Evolutionary conservation across 805 yeast species (phyloP), one percentile per base, ranked within the genome.

Genomic region (Lipomyces yamanashiensis): DNA sequence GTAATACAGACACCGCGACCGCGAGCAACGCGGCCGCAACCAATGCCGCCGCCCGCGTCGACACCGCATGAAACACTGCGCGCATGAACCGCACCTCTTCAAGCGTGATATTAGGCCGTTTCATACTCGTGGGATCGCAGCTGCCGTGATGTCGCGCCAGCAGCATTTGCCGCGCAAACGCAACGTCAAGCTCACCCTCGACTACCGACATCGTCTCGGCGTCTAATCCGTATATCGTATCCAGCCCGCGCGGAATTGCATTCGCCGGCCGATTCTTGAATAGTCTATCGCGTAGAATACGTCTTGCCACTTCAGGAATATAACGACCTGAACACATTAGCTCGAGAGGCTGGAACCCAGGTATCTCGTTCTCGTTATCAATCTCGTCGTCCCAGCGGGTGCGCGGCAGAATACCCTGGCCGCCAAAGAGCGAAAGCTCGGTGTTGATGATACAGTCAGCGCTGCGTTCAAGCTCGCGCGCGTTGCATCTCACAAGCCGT

Each of bases 401-500:
- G 37, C 80, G 83, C 65, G 97, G 96, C 63, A 91, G 77, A 45
- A 89, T 80, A 17, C 59, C 59, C 28, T 28, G 28, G 70, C 89
- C 87, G 73, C 91, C 96, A 71, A 90, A 90, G 62, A 96, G 89
- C 64, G 97, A 96, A 89, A 96, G 88, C 78, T 92, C 97, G 44
- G 96, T 90, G 77, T 92, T 92, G 69, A 92, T 82, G 67, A 90
- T 87, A 92, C 90, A 89, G 12, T 65, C 61, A 15, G 47, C 21
- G 23, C 57, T 33, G 17, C 50, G 40, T 55, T 63, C 65, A 19
- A 54, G 41, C 68, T 80, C 74, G 13, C 72, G 74, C 33, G 71
- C 76, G 45, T 74, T 72, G 8, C 77, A 65, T 44, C 79, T 76
- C 1, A 83, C 80, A 85, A 77, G 74, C 87, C 91, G 63, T 81